Percentiles rank a stretch among this genome's conserved stretches.
phyloP scores from a whole-genome alignment of 202 grass and related monocot species.

The Schoenoplectus triqueter region DNA sequence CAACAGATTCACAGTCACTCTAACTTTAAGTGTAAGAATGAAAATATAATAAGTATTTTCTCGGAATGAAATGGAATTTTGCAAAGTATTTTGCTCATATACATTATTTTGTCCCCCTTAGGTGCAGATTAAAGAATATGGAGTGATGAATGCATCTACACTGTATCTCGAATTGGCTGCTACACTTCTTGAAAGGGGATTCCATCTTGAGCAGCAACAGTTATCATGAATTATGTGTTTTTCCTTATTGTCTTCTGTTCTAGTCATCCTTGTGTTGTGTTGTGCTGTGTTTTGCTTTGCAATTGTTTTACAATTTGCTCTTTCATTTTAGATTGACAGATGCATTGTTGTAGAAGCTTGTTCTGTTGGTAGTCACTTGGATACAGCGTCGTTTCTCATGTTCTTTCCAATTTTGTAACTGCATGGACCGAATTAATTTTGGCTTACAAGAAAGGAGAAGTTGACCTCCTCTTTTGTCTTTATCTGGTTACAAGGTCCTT shows the following conservation, averaged over 20 bases:
- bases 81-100: constrained; percentile 14
- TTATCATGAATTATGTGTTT: constrained; percentile 9
- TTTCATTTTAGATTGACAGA: not conserved
- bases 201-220: constrained; percentile 39
- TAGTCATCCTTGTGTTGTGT: not conserved
- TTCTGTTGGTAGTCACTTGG: not conserved
- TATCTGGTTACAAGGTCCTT: constrained; percentile 9
- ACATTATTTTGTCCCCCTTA: not conserved
- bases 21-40: constrained; percentile 61
- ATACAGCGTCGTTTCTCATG: not conserved
- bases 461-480: constrained; percentile 10
- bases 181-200: constrained; percentile 66
- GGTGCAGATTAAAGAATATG: constrained; percentile 47
- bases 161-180: constrained; percentile 62
- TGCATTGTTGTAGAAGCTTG: not conserved
- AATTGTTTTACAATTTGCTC: not conserved
- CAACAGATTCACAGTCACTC: constrained; percentile 51
- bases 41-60: not conserved
- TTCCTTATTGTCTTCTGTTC: not conserved
- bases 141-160: constrained; percentile 45
- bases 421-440: constrained; percentile 8
- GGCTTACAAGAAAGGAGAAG: not conserved
- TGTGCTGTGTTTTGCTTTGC: too few relatives aligned
- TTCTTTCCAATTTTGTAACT: not conserved
- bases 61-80: not conserved